Base-by-base conservation (phyloP, 257 asterid species). In the Petunia secreta region DNA sequence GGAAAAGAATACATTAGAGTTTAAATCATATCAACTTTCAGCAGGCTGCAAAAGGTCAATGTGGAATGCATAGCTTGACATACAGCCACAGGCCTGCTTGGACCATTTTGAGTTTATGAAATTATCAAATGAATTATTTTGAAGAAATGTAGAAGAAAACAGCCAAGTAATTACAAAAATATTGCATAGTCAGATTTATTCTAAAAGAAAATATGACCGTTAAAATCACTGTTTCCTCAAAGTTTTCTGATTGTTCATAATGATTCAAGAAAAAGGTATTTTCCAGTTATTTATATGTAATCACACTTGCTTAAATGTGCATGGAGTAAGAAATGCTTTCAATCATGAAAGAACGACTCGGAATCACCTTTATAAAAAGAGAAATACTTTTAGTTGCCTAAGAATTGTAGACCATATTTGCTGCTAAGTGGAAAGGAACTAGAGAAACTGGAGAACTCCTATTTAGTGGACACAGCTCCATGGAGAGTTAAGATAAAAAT, bases 101-200 rank as follows among this genome's bases (percentile, higher is more conserved):
- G 59, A 71, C 11, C 44, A 71, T 48, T 68, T 11, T 71, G 44
- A 48, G 62, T 11, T 34, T 43, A 71, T 50, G 34, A 71, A 71
- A 13, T 69, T 46, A 46, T 71, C 62, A 50, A 48, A 71, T 10
- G 44, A 48, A 4, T 5, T 4, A 1, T 59, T 59, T 59, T 59
- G 38, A 25, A 34, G 2, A 59, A 1, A 50, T 5, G 6, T 48
- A 48, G 44, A 48, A 25, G 50, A 34, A 71, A 34, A 36, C 43
- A 25, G 34, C 44, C 34, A 5, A 48, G 77, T 71, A 11, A 34
- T 62, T 43, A 62, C 41, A 9, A 62, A 3, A 25, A 3, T 15
- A 63, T 38, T 64, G 60, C 77, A 71, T 37, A 71, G 34, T 25
- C 34, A 71, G 8, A 68, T 68, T 44, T 4, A 44, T 68, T 69